Evolutionary conservation across 2,329 filamentous ascomycete genomes (phyloP), one percentile per base, ranked within the genome.

Genomic region (Fusarium sp.): DNA sequence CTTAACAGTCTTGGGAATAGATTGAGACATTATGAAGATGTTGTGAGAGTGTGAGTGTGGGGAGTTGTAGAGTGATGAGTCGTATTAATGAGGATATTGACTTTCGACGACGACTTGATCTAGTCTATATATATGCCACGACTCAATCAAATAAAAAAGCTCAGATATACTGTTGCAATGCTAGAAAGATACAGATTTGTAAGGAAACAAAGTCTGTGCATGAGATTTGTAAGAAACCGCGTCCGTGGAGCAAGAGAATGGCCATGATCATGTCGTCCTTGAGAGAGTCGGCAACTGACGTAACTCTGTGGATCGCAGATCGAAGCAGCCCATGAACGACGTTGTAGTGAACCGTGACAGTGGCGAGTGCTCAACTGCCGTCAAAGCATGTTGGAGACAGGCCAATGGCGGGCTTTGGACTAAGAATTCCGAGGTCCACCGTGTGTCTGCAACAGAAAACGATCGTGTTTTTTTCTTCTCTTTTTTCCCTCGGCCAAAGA

Each of bases 1-100:
- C 77, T 83, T 83, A 66, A 83, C 86, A 0, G 83, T 88, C 56
- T 74, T 62, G 61, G 75, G 75, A 44, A 76, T 74, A 13, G 70
- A 28, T 53, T 71, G 61, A 26, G 74, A 49, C 75, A 76, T 77
- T 56, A 10, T 59, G 26, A 6, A 39, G 52, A n/a, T 28, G 20
- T 30, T 20, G 26, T 22, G 17, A 24, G 17, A 2, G 49, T 43
- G 26, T 37, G 44, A n/a, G n/a, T 26, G 46, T 30, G 28, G n/a
- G 22, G n/a, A n/a, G 7, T 37, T 30, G 44, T 56, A 13, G 43
- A 17, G 15, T 26, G 30, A 24, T 17, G 30, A 6, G 46, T 22
- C 5, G 10, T 19, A 8, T 13, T 65, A 46, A 37, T 50, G 52
- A 13, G 41, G 19, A 32, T 24, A 6, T 4, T 14, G 17, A 28